phyloP scores from a whole-genome alignment of 2,329 filamentous ascomycete genomes.

The Tricladium varicosporioides region DNA sequence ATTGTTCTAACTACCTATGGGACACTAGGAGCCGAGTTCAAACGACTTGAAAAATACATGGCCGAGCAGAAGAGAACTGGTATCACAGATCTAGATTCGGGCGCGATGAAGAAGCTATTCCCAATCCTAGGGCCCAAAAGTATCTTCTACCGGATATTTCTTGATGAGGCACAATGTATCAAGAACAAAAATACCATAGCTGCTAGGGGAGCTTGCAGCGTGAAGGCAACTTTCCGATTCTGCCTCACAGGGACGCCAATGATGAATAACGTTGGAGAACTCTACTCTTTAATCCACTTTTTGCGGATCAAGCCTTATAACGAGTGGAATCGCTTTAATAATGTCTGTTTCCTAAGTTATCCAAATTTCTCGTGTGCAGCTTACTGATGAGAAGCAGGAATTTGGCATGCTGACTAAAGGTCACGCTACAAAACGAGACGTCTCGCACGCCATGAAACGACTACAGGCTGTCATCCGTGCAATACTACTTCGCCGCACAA shows the following conservation, averaged over 20 bases:
- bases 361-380: not conserved
- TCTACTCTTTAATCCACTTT: slow-evolving; percentile 76
- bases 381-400: slow-evolving; percentile 16
- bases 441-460: slow-evolving; percentile 59
- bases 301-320: slow-evolving; percentile 74
- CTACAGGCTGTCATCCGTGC: slow-evolving; percentile 76
- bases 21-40: slow-evolving; percentile 65
- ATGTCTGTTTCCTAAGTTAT: slow-evolving; percentile 38
- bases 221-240: slow-evolving; percentile 64
- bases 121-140: slow-evolving; percentile 55
- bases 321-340: slow-evolving; percentile 59
- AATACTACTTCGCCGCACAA: slow-evolving; percentile 79
- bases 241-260: slow-evolving; percentile 81
- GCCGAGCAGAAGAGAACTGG: slow-evolving; percentile 27
- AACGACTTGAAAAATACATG: slow-evolving; percentile 52
- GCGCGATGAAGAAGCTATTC: slow-evolving; percentile 29
- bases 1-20: slow-evolving; percentile 80
- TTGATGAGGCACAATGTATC: slow-evolving; percentile 80
- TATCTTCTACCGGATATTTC: slow-evolving; percentile 68
- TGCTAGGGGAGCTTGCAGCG: slow-evolving; percentile 55
- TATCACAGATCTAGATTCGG: slow-evolving; percentile 37
- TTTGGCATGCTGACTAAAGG: slow-evolving; percentile 31
- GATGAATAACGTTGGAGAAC: slow-evolving; percentile 81
- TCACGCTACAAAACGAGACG: slow-evolving; percentile 12
- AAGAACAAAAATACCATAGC: slow-evolving; percentile 68